Evolutionary conservation across 257 asterid species (phyloP).

Genomic region (Galeopsis tetrahit): DNA sequence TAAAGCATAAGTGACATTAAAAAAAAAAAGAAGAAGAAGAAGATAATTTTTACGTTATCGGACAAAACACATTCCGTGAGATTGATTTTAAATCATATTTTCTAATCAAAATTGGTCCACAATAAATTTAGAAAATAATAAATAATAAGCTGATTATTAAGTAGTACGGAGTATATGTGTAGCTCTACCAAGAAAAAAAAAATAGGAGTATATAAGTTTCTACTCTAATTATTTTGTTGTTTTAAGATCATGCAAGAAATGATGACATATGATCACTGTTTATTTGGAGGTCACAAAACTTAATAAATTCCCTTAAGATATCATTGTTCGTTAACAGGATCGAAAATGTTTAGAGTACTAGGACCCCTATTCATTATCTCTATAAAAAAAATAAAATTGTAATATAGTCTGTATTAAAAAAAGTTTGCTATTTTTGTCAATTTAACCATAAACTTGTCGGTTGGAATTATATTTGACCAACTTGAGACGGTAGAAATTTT

Average conservation of each 20-base stretch:
- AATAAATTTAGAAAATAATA: background rate
- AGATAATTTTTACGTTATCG: too few species aligned
- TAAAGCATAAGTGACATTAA: too few species aligned
- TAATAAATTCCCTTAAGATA: background rate
- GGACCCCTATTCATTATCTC: background rate
- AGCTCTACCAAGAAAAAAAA: background rate
- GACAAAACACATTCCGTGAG: too few species aligned
- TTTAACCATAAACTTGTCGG: background rate
- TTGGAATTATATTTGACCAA: background rate
- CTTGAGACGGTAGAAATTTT: too few species aligned
- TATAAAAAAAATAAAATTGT: too few species aligned
- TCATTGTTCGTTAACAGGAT: background rate
- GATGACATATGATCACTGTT: background rate
- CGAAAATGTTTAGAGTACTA: slow-evolving; percentile 1
- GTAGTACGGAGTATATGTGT: too few species aligned
- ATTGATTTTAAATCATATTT: too few species aligned
- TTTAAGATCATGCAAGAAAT: slow-evolving; percentile 3
- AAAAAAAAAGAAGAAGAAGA: too few species aligned
- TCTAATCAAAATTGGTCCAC: background rate
- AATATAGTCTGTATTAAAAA: too few species aligned
- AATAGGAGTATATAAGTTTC: background rate
- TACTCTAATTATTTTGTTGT: slow-evolving; percentile 3
- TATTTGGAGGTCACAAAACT: slow-evolving; percentile 6
- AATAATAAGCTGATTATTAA: background rate
- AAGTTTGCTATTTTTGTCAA: background rate